A percentile compares a stretch with the other conserved stretches of the same genome.
These are phyloP conservation scores for Jackrogersella minutella DNA, from an alignment of 495 filamentous ascomycete species.

Conservation along the genomic window DNA sequence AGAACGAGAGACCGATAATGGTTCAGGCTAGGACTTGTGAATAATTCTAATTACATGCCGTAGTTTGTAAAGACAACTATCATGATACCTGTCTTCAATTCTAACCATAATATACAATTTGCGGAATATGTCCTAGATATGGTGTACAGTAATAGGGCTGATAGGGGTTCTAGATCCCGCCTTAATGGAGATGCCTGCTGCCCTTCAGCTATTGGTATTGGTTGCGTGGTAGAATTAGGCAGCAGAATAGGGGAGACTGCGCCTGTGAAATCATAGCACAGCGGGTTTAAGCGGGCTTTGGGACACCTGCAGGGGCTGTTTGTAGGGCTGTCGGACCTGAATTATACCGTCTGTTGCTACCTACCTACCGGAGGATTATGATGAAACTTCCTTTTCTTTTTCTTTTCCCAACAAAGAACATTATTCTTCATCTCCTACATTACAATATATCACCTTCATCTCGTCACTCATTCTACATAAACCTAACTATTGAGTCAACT, in stretches of 20 bases:
- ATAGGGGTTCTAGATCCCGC: neutral
- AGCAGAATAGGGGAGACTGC: constrained; percentile 5
- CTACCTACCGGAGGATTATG: no score
- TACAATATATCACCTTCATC: neutral
- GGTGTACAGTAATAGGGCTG: no score
- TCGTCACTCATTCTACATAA: constrained; percentile 2
- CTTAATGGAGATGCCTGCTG: no score
- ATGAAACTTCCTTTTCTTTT: neutral
- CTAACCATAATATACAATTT: neutral
- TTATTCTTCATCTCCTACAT: neutral
- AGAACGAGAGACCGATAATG: constrained; percentile 11
- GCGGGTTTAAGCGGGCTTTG: constrained; percentile 18
- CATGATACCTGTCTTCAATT: no score
- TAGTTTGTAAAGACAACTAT: no score
- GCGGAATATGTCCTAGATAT: no score
- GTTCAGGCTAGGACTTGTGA: neutral
- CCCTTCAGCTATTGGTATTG: neutral
- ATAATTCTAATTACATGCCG: no score
- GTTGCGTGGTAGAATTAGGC: constrained; percentile 2
- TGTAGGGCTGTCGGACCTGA: constrained; percentile 8
- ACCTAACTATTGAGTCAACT: neutral
- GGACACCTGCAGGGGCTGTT: no score
- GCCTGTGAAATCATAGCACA: constrained; percentile 19
- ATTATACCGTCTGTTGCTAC: neutral
- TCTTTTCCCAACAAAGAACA: no score